phyloP scores from a whole-genome alignment of 345 rosid species.

The Laguncularia racemosa region DNA sequence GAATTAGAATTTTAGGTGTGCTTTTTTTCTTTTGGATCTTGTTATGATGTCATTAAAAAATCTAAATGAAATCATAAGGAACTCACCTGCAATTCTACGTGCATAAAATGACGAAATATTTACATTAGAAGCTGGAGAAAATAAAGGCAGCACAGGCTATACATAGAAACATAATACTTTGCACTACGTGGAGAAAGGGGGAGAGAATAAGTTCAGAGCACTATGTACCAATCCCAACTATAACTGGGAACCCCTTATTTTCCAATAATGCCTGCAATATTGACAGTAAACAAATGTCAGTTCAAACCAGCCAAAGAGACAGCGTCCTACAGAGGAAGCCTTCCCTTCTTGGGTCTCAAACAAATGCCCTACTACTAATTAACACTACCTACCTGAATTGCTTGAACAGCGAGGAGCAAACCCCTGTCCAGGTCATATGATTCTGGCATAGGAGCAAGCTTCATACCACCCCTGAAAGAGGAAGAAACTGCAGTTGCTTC shows the following conservation, averaged over 20 bases:
- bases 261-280: constrained; percentile 84
- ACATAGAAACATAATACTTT: neutral
- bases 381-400: constrained; percentile 67
- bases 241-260: constrained; percentile 76
- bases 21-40: no score
- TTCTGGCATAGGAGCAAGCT: constrained; percentile 94
- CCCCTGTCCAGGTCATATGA: constrained; percentile 97
- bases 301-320: no score
- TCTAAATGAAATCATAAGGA: no score
- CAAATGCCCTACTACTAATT: constrained; percentile 1
- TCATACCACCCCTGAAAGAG: constrained; percentile 85
- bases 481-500: constrained; percentile 94
- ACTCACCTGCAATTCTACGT: no score
- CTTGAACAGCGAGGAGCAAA: constrained; percentile 97
- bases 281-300: constrained; percentile 1
- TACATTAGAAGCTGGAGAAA: neutral
- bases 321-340: no score
- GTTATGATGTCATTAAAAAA: no score
- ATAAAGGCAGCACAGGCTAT: neutral
- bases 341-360: no score
- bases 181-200: neutral
- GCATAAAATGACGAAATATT: no score
- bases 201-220: neutral
- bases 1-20: no score
- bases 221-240: constrained; percentile 93